Evolutionary conservation across 495 filamentous ascomycete genomes (phyloP).

Genomic region (Penicillium bovifimosum): DNA sequence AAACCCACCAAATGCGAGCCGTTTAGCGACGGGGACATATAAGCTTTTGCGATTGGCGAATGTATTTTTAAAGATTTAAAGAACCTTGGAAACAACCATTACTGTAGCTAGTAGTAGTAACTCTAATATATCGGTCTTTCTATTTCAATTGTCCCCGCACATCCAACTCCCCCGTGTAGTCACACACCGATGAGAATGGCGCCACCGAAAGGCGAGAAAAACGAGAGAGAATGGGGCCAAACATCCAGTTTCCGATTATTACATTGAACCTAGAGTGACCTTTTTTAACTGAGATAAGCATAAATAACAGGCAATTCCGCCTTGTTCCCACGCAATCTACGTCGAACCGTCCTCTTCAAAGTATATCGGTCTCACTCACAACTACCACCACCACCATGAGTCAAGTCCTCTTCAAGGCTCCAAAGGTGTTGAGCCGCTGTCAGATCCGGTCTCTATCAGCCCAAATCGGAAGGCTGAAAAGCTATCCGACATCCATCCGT

Average conservation of each 20-base stretch:
- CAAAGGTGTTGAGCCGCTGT: neutral
- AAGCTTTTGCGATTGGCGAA: neutral
- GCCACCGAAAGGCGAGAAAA: neutral
- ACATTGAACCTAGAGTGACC: neutral
- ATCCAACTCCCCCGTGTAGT: neutral
- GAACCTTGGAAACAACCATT: neutral
- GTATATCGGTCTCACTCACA: neutral
- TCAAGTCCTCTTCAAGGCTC: neutral
- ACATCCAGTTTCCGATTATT: neutral
- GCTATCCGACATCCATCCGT: conserved; percentile 13
- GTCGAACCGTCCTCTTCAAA: neutral
- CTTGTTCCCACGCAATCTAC: neutral
- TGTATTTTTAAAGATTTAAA: too few species aligned
- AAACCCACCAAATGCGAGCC: neutral
- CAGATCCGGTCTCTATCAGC: neutral
- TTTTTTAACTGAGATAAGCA: neutral
- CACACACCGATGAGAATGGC: neutral
- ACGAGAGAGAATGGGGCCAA: neutral
- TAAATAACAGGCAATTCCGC: neutral
- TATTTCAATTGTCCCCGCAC: neutral
- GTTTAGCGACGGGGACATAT: neutral
- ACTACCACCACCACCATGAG: neutral
- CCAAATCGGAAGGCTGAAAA: too few species aligned
- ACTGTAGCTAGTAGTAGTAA: neutral
- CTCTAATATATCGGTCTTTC: neutral